Evolutionary conservation across 2,329 filamentous ascomycete genomes (phyloP).

Genomic region (Penicillium sp.): DNA sequence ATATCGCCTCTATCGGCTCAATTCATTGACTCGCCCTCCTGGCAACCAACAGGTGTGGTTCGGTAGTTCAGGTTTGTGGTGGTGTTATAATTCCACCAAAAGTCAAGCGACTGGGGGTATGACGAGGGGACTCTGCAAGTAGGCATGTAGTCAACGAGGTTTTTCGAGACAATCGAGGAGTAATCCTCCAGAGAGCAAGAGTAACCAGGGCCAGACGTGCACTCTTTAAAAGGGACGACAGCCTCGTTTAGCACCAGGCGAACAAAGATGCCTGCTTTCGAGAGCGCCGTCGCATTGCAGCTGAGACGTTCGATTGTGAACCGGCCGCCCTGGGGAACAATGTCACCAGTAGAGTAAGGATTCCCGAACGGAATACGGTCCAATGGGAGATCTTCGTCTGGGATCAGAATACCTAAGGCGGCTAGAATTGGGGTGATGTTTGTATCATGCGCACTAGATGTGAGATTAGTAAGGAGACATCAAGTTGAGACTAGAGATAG

Average conservation of each 20-base stretch:
- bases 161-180: constrained; percentile 3
- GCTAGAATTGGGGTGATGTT: constrained; percentile 24
- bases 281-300: constrained; percentile 21
- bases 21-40: constrained; percentile 1
- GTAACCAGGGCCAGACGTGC: constrained; percentile 19
- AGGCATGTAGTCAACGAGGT: constrained; percentile 9
- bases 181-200: constrained; percentile 16
- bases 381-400: constrained; percentile 19
- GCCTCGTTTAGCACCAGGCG: constrained; percentile 29
- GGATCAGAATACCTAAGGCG: constrained; percentile 23
- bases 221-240: constrained; percentile 21
- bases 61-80: constrained; percentile 8
- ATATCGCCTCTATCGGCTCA: not conserved
- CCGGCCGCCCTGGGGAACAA: constrained; percentile 26
- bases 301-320: constrained; percentile 28
- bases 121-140: constrained; percentile 16
- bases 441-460: constrained; percentile 10
- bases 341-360: constrained; percentile 20
- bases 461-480: not conserved
- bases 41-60: constrained; percentile 2
- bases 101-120: constrained; percentile 18
- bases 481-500: not conserved
- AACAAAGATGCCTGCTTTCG: constrained; percentile 20
- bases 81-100: constrained; percentile 23
- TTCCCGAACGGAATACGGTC: constrained; percentile 23